Base-by-base conservation (phyloP, 768 basidiomycete genomes). In the Pisolithus albus region DNA sequence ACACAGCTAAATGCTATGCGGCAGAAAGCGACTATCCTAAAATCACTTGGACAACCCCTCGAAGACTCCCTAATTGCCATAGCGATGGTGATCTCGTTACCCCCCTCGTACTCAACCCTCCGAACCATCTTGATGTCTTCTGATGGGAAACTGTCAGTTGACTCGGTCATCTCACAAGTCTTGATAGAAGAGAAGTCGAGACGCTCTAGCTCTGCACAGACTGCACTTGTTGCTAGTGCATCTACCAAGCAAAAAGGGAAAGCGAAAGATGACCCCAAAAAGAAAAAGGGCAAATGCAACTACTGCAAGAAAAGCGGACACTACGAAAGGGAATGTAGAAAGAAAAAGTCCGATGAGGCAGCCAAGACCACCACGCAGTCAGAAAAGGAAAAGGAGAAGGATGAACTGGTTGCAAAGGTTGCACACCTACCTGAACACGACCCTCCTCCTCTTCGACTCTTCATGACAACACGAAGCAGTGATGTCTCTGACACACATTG, bases 1-100 rank as follows among this genome's bases (percentile, higher is more conserved):
- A 52, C 50, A 7, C 63, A 64, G 43, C 49, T 64, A 15, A 61
- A 64, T 48, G 16, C 50, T 5, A 55, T 64, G 53, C 46, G 46
- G 52, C 24, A 53, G 41, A 56, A 57, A 42, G 49, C 50, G 1
- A 52, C 42, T 39, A 49, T 57, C 21, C 53, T 61, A 47, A 16
- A 39, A 2, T 41, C 55, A 5, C 56, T 64, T 24, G 53, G 58
- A 8, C 47, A 55, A 23, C 9, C 49, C 5, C 53, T 62, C 8
- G 46, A 58, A 4, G 60, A 64, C 39, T 53, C 55, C 6, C 50
- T 64, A 24, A 32, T 64, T 5, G 58, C 60, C 3, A 45, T 60
- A 34, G 55, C 58, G 13, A 58, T 64, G 40, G 50, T 59, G 5
- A 46, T 56, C 23, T 59, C 60, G 13, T 52, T 64, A 9, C 63